Evolutionary conservation across 2,329 filamentous ascomycete species (phyloP), one percentile per base, ranked within the genome.

Genomic region (Colletotrichum spaethianum): DNA sequence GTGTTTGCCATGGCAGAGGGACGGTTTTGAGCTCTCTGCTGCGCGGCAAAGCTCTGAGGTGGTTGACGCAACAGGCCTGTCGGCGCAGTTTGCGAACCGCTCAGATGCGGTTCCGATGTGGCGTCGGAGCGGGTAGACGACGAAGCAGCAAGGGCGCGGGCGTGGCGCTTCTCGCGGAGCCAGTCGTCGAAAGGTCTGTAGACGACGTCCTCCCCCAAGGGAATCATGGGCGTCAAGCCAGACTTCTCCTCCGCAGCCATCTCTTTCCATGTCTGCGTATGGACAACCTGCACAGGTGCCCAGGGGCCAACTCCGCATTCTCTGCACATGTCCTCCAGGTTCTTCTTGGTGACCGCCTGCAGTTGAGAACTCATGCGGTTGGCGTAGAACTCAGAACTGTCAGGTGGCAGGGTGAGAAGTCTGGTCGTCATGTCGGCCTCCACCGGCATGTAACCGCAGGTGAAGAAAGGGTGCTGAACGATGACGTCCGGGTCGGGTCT

Each of bases 391-490:
- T 88, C 85, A n/a, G 88, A 83, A 26, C 83, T 83, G 20, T 90
- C 87, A 1, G 91, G 90, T 1, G 89, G 84, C 28, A 84, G 80
- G 38, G 92, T 90, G 53, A 90, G 85, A 9, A 92, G 80, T 60
- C 87, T 88, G 6, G 85, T 79, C 23, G 85, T 90, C 78, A 92
- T 92, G 74, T 92, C 90, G 52, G 85, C 82, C 23, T 87, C 79
- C 12, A 83, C 81, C 9, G 94, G 94, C 80, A 96, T 90, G 80
- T 92, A 94, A 18, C 93, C 93, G 38, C 91, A 88, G 63, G 89
- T 90, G 85, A 96, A 96, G 81, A 96, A 96, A 7, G 90, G 86
- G 78, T 96, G 94, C 75, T 93, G 90, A 50, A 96, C 92, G 77
- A 96, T 95, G 59, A 87, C 86, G 78, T 96, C 94, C 1, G 94